A percentile compares a stretch with the other conserved stretches of the same genome.
phyloP scores from a whole-genome alignment of 2,329 filamentous ascomycete species.

The Exophiala spinifera region DNA sequence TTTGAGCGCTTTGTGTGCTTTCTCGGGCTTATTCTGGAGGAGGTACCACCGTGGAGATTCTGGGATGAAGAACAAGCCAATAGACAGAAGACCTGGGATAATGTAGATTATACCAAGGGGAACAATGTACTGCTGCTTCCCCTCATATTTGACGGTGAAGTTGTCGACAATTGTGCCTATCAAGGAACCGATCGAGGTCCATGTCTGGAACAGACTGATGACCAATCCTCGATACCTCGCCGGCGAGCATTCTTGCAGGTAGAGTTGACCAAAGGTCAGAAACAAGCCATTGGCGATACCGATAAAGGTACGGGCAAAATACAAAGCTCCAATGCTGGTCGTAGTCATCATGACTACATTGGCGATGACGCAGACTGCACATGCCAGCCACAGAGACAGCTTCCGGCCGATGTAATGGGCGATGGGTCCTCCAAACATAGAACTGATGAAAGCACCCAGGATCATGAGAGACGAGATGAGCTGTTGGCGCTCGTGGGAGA shows the following conservation, averaged over 20 bases:
- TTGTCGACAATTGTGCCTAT: slow-evolving; percentile 50
- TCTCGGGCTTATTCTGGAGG: slow-evolving; percentile 31
- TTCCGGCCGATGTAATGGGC: slow-evolving; percentile 46
- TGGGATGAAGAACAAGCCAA: slow-evolving; percentile 35
- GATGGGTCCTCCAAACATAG: slow-evolving; percentile 36
- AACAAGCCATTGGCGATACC: slow-evolving; percentile 57
- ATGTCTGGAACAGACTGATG: slow-evolving; percentile 49
- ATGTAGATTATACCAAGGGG: slow-evolving; percentile 35
- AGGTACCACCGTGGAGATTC: slow-evolving; percentile 36
- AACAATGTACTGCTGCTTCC: slow-evolving; percentile 39
- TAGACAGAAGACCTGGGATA: slow-evolving; percentile 30
- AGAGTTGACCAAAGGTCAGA: slow-evolving; percentile 55
- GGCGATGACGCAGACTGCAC: slow-evolving; percentile 49
- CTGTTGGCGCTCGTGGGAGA: slow-evolving; percentile 41
- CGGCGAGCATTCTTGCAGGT: slow-evolving; percentile 51
- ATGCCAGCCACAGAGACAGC: slow-evolving; percentile 46
- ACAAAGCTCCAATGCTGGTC: slow-evolving; percentile 52
- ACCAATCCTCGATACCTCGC: slow-evolving; percentile 51
- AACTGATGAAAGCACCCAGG: slow-evolving; percentile 45
- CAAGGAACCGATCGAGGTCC: slow-evolving; percentile 42
- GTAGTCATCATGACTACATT: slow-evolving; percentile 60
- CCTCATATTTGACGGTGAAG: slow-evolving; percentile 38
- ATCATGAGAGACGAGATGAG: slow-evolving; percentile 48
- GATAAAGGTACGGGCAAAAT: slow-evolving; percentile 54
- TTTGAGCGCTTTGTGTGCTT: slow-evolving; percentile 35